Conservation (phyloP, 169 alveolate genomes). For the Eimeria praecox region DNA sequence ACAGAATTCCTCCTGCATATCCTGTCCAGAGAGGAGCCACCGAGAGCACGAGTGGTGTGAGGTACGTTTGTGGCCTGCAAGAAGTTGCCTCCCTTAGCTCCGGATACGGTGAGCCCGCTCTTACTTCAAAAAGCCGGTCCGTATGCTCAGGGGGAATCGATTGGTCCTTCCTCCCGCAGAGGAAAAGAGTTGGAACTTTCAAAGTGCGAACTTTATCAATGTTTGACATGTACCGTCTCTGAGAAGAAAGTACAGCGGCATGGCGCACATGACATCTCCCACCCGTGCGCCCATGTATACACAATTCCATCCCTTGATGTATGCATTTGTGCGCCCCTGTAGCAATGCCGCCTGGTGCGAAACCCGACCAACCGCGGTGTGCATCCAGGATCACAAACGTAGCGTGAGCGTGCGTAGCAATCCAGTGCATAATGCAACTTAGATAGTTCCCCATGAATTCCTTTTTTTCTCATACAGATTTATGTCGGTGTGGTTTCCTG, state of each 20-base stretch:
- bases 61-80: neutral
- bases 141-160: constrained; percentile 20
- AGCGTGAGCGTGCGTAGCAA: neutral
- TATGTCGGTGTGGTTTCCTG: neutral
- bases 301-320: neutral
- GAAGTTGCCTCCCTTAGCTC: neutral
- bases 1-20: neutral
- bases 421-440: no score
- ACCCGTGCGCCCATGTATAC: neutral
- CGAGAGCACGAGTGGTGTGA: neutral
- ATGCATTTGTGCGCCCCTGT: neutral
- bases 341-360: neutral
- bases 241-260: neutral
- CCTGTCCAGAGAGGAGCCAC: neutral
- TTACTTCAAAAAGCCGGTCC: constrained; percentile 47
- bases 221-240: neutral
- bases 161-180: constrained; percentile 6
- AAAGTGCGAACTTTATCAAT: constrained; percentile 18
- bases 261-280: neutral
- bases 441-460: neutral
- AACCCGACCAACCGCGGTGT: neutral
- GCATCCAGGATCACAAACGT: neutral
- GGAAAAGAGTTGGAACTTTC: constrained; percentile 48
- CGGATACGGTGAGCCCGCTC: neutral
- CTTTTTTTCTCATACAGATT: neutral